phyloP scores from a whole-genome alignment of 352 stramenopile species.

The Phytophthora podocarpi region DNA sequence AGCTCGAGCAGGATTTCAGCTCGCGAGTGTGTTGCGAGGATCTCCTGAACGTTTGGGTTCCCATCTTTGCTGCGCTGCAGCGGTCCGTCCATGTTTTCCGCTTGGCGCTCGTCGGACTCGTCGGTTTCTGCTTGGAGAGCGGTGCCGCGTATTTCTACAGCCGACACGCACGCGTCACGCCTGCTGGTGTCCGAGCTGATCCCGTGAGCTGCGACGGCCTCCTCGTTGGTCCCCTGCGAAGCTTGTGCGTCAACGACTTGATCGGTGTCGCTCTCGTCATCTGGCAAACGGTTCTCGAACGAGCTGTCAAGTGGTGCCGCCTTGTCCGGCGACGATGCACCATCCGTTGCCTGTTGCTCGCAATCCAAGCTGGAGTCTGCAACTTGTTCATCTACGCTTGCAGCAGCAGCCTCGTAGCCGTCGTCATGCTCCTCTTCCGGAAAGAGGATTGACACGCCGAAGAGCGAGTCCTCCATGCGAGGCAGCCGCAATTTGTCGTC shows the following conservation, averaged over 20 bases:
- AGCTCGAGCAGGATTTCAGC: constrained; percentile 60
- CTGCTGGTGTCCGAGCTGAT: constrained; percentile 15
- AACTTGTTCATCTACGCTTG: constrained; percentile 8
- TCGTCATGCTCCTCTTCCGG: constrained; percentile 20
- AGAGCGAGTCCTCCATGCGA: constrained; percentile 47
- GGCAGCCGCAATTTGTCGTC: constrained; percentile 42
- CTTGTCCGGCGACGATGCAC: constrained; percentile 2
- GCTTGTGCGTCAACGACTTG: constrained; percentile 16
- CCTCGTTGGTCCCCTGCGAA: constrained; percentile 1
- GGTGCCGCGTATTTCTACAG: constrained; percentile 32
- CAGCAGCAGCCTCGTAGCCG: not conserved
- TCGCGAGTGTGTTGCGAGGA: constrained; percentile 54
- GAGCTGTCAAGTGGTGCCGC: not conserved
- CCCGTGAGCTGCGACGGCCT: constrained; percentile 1
- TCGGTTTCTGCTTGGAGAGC: constrained; percentile 31
- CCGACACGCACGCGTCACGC: constrained; percentile 19
- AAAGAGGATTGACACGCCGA: constrained; percentile 39
- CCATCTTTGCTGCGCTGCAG: constrained; percentile 19
- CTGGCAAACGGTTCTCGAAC: not conserved
- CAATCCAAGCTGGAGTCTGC: not conserved
- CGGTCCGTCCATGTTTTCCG: constrained; percentile 20
- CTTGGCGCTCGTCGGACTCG: constrained; percentile 17
- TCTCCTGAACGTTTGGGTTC: constrained; percentile 35
- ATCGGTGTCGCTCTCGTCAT: not conserved
- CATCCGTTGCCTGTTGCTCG: constrained; percentile 4